Evolutionary conservation across 163 green algal species (phyloP), one percentile per base, ranked within the genome.

Genomic region (Chlorella variabilis): DNA sequence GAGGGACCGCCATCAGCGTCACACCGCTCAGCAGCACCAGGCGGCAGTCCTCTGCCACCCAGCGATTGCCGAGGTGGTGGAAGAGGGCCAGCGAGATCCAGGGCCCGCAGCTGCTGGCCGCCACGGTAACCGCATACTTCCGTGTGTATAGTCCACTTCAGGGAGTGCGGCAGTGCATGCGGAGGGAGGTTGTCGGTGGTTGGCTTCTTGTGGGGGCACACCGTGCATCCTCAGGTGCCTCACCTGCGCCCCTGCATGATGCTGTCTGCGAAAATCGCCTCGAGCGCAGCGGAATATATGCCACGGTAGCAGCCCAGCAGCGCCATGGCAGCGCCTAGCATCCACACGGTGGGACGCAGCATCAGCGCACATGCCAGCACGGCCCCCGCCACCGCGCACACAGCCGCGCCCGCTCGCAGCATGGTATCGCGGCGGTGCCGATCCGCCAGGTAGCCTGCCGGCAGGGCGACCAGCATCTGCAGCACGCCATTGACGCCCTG

Each of bases 181-280:
- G n/a, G n/a, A n/a, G n/a, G n/a, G n/a, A n/a, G n/a, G n/a, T n/a
- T n/a, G n/a, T n/a, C n/a, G n/a, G n/a, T n/a, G n/a, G n/a, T n/a
- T n/a, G n/a, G n/a, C n/a, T n/a, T n/a, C n/a, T n/a, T n/a, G n/a
- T n/a, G n/a, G n/a, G n/a, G n/a, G n/a, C n/a, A 21, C 39, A 13
- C 3, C 61, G 25, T 34, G 48, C 48, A 45, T 31, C 31, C 11
- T 2, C 74, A 31, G 15, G 41, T 31, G 1, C 29, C 73, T n/a
- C 73, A 80, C 73, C 73, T 80, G 15, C 31, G 39, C 1, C 75
- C 75, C 11, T 31, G 31, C 20, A 7, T 15, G 3, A 81, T 45
- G 41, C 59, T 73, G 58, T 92, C 88, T 49, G 88, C 83, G 71
- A 86, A 92, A 6, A 92, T 70, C 21, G 84, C 74, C 74, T 92